Evolutionary conservation across 108 stramenopile species (phyloP), one percentile per base, ranked within the genome.

Genomic region (Mediolabrus comicus): DNA sequence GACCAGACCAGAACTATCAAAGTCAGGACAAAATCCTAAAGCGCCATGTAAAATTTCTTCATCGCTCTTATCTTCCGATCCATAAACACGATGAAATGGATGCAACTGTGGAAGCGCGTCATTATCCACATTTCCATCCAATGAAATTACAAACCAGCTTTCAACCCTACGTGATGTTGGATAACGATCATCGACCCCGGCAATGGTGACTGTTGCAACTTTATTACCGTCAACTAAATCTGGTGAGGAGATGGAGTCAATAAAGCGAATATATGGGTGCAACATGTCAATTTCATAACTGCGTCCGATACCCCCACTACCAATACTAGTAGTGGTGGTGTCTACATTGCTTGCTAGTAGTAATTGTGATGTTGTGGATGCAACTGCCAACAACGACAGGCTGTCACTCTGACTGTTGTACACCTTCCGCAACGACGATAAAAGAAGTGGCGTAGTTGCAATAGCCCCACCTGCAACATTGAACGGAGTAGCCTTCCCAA

Each of bases 11-110:
- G 63, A 57, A 7, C 27, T 31, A 1, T 41, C 64, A 35, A 65
- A 46, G 38, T 29, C 25, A 10, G 83, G 49, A 62, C 83, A 87
- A 51, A 60, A 69, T 10, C 65, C 82, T 0, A 82, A 17, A n/a
- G 71, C 75, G 57, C 46, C 49, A 30, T 64, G 51, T 24, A 38
- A 36, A 39, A 41, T 49, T 14, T 51, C 69, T 4, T 65, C 59
- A 13, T 52, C 53, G 31, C 32, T 49, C 29, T 64, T 72, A 14
- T 24, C 7, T 28, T 57, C 56, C 8, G 39, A 17, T 57, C 62
- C 76, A 53, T 72, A 71, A 11, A 58, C 65, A 19, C 64, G 74
- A 30, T 61, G 53, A 4, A 71, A 41, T 2, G 46, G 31, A 17
- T 52, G 30, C n/a, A n/a, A n/a, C n/a, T n/a, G n/a, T 2, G 60